A percentile compares a stretch with the other conserved stretches of the same genome.
Conservation (phyloP, 305 asterid genomes). For the Fraxinus velutina region DNA sequence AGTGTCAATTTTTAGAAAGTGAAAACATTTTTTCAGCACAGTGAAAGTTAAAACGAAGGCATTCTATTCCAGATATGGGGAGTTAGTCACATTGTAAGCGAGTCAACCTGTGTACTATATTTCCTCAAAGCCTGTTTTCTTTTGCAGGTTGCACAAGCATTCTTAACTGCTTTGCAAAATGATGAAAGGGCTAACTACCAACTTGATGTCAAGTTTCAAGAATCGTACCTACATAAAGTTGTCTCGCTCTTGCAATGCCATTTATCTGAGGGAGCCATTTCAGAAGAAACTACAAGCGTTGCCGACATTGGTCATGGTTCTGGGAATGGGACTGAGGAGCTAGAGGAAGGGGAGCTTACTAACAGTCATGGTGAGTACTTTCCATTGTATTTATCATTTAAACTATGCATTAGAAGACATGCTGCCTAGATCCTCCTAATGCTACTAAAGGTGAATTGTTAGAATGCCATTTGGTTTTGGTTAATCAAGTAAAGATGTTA, state of each 20-base stretch:
- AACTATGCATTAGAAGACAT: conserved; percentile 4
- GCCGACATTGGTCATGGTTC: conserved; percentile 33
- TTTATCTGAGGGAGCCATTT: conserved; percentile 83
- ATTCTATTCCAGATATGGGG: conserved; percentile 12
- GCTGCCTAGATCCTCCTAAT: background rate
- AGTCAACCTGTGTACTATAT: conserved; percentile 16
- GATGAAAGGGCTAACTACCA: conserved; percentile 97
- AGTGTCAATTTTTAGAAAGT: background rate
- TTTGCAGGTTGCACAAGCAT: conserved; percentile 82
- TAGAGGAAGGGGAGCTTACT: conserved; percentile 96
- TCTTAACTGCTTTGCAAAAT: conserved; percentile 85
- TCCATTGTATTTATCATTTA: conserved; percentile 14
- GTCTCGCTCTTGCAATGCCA: conserved; percentile 90
- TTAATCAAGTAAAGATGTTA: background rate
- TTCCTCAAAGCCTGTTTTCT: conserved; percentile 15
- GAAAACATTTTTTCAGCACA: background rate
- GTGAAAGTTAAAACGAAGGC: conserved; percentile 1
- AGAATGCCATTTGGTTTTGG: background rate
- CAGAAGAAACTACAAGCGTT: conserved; percentile 43
- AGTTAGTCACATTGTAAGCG: conserved; percentile 6
- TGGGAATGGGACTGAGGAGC: conserved; percentile 57
- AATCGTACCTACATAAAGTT: conserved; percentile 75
- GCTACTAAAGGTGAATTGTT: background rate
- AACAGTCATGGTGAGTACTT: conserved; percentile 62
- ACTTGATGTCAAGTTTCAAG: conserved; percentile 97